These are phyloP conservation scores for Cenchrus fungigraminus DNA, from an alignment of 176 grass and related monocot genomes.

Conservation along the genomic window DNA sequence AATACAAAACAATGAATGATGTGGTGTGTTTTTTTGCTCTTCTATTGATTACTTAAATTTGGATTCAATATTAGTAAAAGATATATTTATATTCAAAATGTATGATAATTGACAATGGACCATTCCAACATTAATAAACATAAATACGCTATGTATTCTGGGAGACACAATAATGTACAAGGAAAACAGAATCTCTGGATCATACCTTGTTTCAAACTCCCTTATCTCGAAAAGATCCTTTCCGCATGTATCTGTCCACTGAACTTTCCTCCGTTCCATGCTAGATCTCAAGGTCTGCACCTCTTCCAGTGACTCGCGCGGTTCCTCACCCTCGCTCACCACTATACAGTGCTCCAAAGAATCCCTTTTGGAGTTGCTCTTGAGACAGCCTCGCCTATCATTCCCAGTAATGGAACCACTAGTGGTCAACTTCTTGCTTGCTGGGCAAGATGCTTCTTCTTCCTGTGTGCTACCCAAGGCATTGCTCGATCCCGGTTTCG, in stretches of 20 bases:
- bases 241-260: constrained; percentile 95
- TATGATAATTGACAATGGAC: not conserved
- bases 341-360: constrained; percentile 64
- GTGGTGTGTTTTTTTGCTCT: not conserved
- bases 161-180: not conserved
- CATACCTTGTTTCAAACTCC: constrained; percentile 94
- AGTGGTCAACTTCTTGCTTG: constrained; percentile 44
- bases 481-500: constrained; percentile 39
- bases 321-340: constrained; percentile 62
- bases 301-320: constrained; percentile 72
- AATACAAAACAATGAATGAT: not conserved
- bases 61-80: not conserved
- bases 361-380: constrained; percentile 76
- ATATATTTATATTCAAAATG: not conserved
- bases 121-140: not conserved
- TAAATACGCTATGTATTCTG: not conserved
- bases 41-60: constrained; percentile 1
- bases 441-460: constrained; percentile 43
- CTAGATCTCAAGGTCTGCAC: constrained; percentile 71
- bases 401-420: constrained; percentile 37
- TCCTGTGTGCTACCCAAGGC: constrained; percentile 44
- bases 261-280: constrained; percentile 83
- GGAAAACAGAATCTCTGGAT: constrained; percentile 3
- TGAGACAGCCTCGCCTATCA: constrained; percentile 77
- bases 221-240: constrained; percentile 97